Percentiles rank a stretch among this genome's conserved stretches.
Conservation (phyloP, 2,329 filamentous ascomycete species). For the Arachnomyces sp. region DNA sequence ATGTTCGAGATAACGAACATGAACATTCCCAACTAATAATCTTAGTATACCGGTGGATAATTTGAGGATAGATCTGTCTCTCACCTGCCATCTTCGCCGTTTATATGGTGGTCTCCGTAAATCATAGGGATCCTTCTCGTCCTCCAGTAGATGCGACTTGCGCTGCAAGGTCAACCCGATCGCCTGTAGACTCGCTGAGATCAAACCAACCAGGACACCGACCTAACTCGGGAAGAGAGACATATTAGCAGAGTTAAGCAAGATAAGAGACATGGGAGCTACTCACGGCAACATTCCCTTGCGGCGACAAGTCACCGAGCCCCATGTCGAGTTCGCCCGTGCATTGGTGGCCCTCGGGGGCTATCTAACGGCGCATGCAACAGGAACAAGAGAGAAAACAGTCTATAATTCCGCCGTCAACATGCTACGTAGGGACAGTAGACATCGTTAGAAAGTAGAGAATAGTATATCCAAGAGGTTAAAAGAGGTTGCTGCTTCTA, state of each 20-base stretch:
- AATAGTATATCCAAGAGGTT: no score
- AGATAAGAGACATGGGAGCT: slow-evolving; percentile 12
- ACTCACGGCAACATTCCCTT: slow-evolving; percentile 67
- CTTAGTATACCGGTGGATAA: slow-evolving; percentile 13
- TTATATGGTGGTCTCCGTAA: slow-evolving; percentile 78
- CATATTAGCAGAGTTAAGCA: slow-evolving; percentile 12
- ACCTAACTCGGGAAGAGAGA: slow-evolving; percentile 46
- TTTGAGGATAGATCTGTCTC: slow-evolving; percentile 4
- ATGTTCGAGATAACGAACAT: slow-evolving; percentile 96
- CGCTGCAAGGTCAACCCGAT: slow-evolving; percentile 91
- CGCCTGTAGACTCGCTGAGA: slow-evolving; percentile 92
- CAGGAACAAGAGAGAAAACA: slow-evolving; percentile 3
- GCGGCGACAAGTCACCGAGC: slow-evolving; percentile 66
- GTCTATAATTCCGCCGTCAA: slow-evolving; percentile 1
- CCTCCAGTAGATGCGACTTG: slow-evolving; percentile 96
- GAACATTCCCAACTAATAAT: slow-evolving; percentile 65
- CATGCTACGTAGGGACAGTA: neutral
- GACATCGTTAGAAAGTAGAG: neutral
- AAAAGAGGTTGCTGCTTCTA: no score
- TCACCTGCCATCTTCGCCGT: slow-evolving; percentile 79
- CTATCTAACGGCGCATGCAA: slow-evolving; percentile 21
- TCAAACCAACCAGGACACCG: slow-evolving; percentile 82
- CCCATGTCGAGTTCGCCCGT: slow-evolving; percentile 48
- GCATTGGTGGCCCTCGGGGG: slow-evolving; percentile 22
- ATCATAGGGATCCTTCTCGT: slow-evolving; percentile 76